Evolutionary conservation across 2,329 filamentous ascomycete genomes (phyloP).

Genomic region (Ceratocystis huliohia): DNA sequence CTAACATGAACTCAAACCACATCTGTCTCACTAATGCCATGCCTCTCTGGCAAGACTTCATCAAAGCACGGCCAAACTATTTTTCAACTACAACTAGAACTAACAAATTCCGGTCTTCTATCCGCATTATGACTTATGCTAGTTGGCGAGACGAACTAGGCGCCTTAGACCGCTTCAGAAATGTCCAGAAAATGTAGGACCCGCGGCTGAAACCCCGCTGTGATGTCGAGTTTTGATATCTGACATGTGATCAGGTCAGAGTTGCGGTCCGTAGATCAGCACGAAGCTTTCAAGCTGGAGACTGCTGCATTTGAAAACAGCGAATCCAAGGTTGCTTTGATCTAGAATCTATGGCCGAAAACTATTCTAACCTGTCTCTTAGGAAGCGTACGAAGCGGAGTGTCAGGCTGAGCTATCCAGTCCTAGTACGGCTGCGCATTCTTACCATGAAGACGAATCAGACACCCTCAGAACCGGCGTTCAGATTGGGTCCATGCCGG

Average conservation of each 20-base stretch:
- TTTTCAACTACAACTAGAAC: background rate
- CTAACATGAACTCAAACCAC: background rate
- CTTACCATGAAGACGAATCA: constrained; percentile 1
- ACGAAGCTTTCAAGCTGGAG: constrained; percentile 52
- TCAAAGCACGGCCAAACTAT: background rate
- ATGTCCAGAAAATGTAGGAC: constrained; percentile 18
- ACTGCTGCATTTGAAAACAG: constrained; percentile 41
- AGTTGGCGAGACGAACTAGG: constrained; percentile 16
- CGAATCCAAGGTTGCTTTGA: background rate
- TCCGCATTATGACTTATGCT: background rate
- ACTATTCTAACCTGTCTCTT: constrained; percentile 22
- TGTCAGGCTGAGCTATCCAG: constrained; percentile 26
- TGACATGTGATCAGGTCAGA: constrained; percentile 21
- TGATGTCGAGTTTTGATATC: background rate
- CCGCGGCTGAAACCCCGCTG: constrained; percentile 21
- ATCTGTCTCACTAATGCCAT: background rate
- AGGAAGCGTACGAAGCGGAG: constrained; percentile 48
- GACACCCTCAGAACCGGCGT: constrained; percentile 27
- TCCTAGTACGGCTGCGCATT: background rate
- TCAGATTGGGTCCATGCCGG: constrained; percentile 40
- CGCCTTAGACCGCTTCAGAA: constrained; percentile 16
- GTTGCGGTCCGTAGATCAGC: constrained; percentile 22
- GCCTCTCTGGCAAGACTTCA: background rate
- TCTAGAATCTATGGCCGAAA: background rate
- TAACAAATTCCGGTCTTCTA: background rate